Evolutionary conservation across 768 basidiomycete genomes (phyloP).

Genomic region (Lactifluus subvellereus): DNA sequence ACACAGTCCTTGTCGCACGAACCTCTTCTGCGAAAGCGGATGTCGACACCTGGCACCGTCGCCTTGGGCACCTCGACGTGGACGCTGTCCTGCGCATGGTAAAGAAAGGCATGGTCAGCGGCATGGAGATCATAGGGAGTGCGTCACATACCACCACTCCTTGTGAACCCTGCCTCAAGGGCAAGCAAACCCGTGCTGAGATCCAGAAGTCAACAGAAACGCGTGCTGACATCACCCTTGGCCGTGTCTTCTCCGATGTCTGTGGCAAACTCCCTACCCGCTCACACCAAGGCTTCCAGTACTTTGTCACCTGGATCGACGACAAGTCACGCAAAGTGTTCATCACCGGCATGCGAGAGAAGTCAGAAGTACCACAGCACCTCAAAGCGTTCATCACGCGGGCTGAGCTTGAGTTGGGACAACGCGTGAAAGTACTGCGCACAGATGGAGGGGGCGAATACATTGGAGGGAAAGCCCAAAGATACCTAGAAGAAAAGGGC

Average conservation of each 20-base stretch:
- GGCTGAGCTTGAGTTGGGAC: conserved; percentile 20
- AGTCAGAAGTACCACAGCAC: conserved; percentile 12
- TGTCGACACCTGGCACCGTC: not conserved
- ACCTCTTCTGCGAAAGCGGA: not conserved
- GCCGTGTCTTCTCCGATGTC: conserved; percentile 27
- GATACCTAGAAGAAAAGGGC: conserved; percentile 18
- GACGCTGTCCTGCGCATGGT: not conserved
- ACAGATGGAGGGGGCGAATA: not conserved
- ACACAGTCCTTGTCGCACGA: not conserved
- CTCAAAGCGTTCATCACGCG: conserved; percentile 22
- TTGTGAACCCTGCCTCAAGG: conserved; percentile 26
- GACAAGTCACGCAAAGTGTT: conserved; percentile 21
- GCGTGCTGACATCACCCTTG: not conserved
- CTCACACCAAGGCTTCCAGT: too few species aligned
- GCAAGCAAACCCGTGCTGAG: conserved; percentile 25
- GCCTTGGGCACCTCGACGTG: not conserved
- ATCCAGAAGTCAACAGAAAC: conserved; percentile 12
- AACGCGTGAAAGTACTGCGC: not conserved
- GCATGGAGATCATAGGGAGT: conserved; percentile 18
- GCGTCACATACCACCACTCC: not conserved
- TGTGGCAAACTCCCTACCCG: conserved; percentile 24
- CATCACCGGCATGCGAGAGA: conserved; percentile 19
- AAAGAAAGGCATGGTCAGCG: not conserved
- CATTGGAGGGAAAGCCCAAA: too few species aligned
- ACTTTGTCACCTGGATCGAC: conserved; percentile 26